Conservation (phyloP, 495 filamentous ascomycete genomes). For the Xylaria telfairii region DNA sequence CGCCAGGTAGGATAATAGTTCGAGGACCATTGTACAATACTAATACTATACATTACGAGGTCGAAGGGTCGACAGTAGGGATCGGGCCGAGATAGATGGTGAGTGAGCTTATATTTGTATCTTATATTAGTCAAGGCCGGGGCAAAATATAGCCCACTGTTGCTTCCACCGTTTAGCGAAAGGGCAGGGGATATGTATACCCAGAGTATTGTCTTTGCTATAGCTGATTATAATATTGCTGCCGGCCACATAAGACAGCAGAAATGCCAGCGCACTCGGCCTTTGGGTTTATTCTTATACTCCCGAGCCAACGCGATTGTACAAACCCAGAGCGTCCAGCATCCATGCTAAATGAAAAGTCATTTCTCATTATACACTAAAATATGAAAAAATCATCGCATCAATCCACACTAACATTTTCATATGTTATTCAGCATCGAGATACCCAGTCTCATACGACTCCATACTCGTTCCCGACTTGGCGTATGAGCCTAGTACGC, state of each 20-base stretch:
- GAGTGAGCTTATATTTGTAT: neutral
- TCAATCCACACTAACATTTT: neutral
- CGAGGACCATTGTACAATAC: neutral
- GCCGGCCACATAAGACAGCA: neutral
- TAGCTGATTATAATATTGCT: neutral
- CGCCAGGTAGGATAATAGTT: neutral
- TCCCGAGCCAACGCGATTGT: neutral
- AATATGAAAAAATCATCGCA: no score
- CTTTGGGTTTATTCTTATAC: neutral
- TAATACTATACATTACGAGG: conserved; percentile 5
- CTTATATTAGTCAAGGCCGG: neutral
- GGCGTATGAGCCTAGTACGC: conserved; percentile 28
- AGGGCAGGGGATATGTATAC: neutral
- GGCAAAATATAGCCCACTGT: neutral
- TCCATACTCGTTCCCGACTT: neutral
- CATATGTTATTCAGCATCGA: neutral
- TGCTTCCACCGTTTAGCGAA: no score
- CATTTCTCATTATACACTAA: neutral
- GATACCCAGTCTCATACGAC: neutral
- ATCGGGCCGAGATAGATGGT: neutral
- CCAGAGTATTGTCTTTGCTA: neutral
- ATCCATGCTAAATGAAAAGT: neutral
- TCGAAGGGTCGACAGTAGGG: conserved; percentile 1
- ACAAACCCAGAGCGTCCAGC: neutral
- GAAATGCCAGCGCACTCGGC: neutral